Base-by-base conservation (phyloP, 2,329 filamentous ascomycete genomes). In the Capronia coronata region DNA sequence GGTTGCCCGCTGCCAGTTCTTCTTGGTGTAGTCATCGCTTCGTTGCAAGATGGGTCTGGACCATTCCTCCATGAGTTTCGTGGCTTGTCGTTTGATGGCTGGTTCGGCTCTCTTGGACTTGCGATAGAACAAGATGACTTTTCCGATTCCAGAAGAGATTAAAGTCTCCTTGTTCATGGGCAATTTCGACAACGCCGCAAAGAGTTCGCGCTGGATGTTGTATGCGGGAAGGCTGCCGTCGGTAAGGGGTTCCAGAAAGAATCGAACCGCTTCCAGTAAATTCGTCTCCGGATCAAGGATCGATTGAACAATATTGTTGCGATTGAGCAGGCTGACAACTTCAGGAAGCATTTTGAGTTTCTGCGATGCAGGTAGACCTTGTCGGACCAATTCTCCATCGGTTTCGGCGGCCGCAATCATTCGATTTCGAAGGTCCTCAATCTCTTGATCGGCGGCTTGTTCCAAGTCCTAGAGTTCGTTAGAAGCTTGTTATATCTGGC, bases 71-170 rank as follows among this genome's bases (percentile, higher is more conserved):
- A 96, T 76, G n/a, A 97, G 75, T 42, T 86, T 82, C 72, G 97
- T 90, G 0, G 93, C 93, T 71, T 90, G 87, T 59, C 91, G 83
- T 75, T 96, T 96, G 74, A 98, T 96, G 54, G 77, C 78, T 3
- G 84, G 75, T 69, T 97, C 87, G 1, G 90, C 86, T 59, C 87
- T 84, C 72, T 90, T 94, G 74, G 87, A 94, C 70, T 90, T 90
- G 43, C 90, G 96, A 71, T 98, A 98, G 72, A 96, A 98, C 55
- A 94, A 80, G 45, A 96, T 85, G 41, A 98, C 88, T 67, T 96
- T 96, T 64, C 93, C 93, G 57, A 98, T 93, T 16, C 91, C 90
- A 61, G 87, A 94, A 58, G 89, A 90, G 18, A 94, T 77, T 11
- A 98, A 77, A 1, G 85, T 79, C 61, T 97, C 93, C 65, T 96